Base-by-base conservation (phyloP, 306 rosid species). In the Citrullus colocynthis region DNA sequence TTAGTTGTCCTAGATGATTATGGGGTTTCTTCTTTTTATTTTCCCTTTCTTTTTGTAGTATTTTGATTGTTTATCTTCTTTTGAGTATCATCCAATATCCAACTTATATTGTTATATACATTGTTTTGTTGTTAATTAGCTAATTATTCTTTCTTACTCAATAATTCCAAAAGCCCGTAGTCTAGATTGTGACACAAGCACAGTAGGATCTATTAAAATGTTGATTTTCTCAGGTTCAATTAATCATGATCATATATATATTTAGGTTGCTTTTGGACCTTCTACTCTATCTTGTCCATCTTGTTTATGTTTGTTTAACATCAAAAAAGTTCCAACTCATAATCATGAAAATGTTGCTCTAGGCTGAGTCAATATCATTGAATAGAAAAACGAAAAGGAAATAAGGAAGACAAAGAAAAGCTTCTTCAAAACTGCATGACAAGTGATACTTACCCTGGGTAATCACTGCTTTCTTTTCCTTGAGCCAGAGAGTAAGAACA, bases 231-330 rank as follows among this genome's bases (percentile, higher is more conserved):
- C 24, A 14, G 41, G 76, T 71, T 71, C 76, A 71, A 71, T 49
- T 71, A 16, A 71, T 51, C 59, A 28, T 14, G 58, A 45, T 71
- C 42, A 21, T 71, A 28, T 13, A 48, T 44, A 54, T 14, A 12
- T 42, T 69, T 69, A 42, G 36, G 56, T 14, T 71, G 42, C 20
- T 48, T 71, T 71, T 71, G 59, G 59, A 71, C 58, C 59, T 71
- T 71, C 59, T 49, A 48, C 76, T 49, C 32, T 48, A 71, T 48
- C 58, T 48, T 7, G 59, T 48, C 59, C 55, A 48, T 30, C 76
- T 72, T 72, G 24, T 15, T 72, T 72, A 28, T 72, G 76, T 24
- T 72, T 72, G 42, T 72, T 15, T 49, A 51, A 67, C 74, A 67
- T 65, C 28, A 18, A 12, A 69, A 69, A 45, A 21, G 42, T 6